phyloP scores from a whole-genome alignment of 2,329 filamentous ascomycete genomes.

The Pseudogymnoascus sp. region DNA sequence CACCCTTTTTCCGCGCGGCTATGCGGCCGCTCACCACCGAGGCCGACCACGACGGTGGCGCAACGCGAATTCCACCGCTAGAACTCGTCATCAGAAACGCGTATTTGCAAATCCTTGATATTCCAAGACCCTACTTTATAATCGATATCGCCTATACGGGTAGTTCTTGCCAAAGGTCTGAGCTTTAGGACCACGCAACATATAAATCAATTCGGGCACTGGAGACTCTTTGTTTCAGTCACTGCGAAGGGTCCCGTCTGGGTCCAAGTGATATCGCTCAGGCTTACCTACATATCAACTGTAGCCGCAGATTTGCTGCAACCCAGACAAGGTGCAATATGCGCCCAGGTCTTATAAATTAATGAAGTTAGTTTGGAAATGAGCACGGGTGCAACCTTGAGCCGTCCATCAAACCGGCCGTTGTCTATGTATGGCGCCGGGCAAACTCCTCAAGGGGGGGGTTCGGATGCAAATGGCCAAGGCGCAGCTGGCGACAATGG shows the following conservation, averaged over 20 bases:
- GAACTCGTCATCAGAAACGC: constrained; percentile 6
- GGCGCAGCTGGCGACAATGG: constrained; percentile 9
- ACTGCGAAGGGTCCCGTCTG: neutral
- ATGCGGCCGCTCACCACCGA: constrained; percentile 7
- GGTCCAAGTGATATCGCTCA: constrained; percentile 1
- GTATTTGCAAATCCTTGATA: neutral
- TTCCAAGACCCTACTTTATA: neutral
- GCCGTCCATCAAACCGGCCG: neutral
- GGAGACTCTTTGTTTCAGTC: neutral
- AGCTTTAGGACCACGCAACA: neutral
- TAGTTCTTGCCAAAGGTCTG: neutral
- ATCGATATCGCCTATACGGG: neutral
- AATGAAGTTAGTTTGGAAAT: constrained; percentile 1
- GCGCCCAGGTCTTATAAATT: neutral
- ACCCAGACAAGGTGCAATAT: constrained; percentile 3
- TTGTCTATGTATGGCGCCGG: constrained; percentile 9
- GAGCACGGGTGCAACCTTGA: constrained; percentile 2
- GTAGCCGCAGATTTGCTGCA: neutral
- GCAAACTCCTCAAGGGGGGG: neutral
- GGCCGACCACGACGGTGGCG: neutral
- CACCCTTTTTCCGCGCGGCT: neutral
- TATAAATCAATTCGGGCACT: neutral
- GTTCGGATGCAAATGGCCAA: neutral
- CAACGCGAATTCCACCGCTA: neutral
- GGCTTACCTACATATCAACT: neutral